A percentile compares a stretch with the other conserved stretches of the same genome.
phyloP scores from a whole-genome alignment of 768 basidiomycete genomes.

The Boletus fagicola region DNA sequence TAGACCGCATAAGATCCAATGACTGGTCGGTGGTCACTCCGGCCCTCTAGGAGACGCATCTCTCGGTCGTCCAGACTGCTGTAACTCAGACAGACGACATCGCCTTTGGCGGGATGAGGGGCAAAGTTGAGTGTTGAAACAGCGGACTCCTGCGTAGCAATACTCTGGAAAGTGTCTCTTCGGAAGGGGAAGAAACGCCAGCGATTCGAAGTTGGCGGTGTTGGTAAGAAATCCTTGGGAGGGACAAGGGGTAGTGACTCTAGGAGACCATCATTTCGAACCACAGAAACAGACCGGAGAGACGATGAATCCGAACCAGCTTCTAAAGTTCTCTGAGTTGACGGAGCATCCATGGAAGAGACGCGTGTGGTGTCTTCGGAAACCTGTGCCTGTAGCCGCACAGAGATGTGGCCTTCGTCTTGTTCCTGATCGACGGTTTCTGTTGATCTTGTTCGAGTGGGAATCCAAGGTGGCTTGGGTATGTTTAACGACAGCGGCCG shows the following conservation, averaged over 20 bases:
- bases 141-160: constrained; percentile 25
- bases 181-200: constrained; percentile 56
- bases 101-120: constrained; percentile 52
- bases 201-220: constrained; percentile 31
- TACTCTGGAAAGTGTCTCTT: constrained; percentile 36
- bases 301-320: constrained; percentile 12
- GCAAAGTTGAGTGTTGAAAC: constrained; percentile 18
- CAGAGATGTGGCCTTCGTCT: neutral
- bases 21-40: constrained; percentile 86
- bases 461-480: constrained; percentile 20
- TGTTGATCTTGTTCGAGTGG: constrained; percentile 25
- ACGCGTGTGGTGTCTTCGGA: constrained; percentile 13
- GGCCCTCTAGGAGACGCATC: constrained; percentile 74
- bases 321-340: constrained; percentile 7
- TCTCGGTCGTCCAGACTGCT: constrained; percentile 69
- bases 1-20: constrained; percentile 75
- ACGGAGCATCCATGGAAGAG: constrained; percentile 17
- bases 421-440: constrained; percentile 24
- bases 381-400: constrained; percentile 11
- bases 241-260: constrained; percentile 31
- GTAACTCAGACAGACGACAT: constrained; percentile 71
- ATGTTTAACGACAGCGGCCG: constrained; percentile 23
- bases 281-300: constrained; percentile 9
- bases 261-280: constrained; percentile 11
- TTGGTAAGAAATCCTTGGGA: constrained; percentile 28